phyloP scores from a whole-genome alignment of 1,284 basidiomycete genomes.

The Ganoderma boninense region DNA sequence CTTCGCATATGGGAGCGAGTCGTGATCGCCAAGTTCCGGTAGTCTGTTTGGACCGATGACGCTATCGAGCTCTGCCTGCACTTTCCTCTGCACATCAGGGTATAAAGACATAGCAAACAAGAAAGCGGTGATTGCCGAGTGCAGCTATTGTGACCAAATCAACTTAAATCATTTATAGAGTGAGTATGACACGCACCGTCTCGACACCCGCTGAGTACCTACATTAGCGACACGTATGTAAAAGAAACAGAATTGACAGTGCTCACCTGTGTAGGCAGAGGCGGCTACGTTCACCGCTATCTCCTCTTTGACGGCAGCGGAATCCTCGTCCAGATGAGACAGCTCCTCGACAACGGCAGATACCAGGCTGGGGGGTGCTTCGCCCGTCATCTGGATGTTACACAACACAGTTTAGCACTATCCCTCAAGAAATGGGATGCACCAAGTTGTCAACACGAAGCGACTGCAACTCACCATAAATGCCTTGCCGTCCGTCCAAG shows the following conservation, averaged over 20 bases:
- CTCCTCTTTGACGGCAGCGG: background rate
- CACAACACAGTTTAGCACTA: background rate
- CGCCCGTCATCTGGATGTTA: background rate
- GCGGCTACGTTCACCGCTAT: background rate
- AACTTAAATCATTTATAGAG: background rate
- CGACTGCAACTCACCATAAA: background rate
- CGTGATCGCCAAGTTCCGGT: constrained; percentile 42
- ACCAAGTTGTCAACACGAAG: background rate
- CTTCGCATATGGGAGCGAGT: constrained; percentile 41
- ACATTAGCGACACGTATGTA: background rate
- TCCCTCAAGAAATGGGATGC: background rate
- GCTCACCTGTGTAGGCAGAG: background rate
- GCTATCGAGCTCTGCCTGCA: constrained; percentile 43
- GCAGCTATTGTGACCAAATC: background rate
- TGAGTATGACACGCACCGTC: background rate
- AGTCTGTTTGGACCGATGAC: constrained; percentile 39
- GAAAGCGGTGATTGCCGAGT: constrained; percentile 23
- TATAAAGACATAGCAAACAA: constrained; percentile 31
- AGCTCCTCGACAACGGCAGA: background rate
- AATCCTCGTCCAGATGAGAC: background rate
- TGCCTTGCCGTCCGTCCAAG: background rate
- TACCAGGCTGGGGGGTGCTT: background rate
- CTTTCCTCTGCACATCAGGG: constrained; percentile 37
- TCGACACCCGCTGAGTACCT: background rate
- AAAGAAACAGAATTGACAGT: background rate